These are phyloP conservation scores for Russula sp. DNA, from an alignment of 768 basidiomycete genomes.

Conservation along the genomic window DNA sequence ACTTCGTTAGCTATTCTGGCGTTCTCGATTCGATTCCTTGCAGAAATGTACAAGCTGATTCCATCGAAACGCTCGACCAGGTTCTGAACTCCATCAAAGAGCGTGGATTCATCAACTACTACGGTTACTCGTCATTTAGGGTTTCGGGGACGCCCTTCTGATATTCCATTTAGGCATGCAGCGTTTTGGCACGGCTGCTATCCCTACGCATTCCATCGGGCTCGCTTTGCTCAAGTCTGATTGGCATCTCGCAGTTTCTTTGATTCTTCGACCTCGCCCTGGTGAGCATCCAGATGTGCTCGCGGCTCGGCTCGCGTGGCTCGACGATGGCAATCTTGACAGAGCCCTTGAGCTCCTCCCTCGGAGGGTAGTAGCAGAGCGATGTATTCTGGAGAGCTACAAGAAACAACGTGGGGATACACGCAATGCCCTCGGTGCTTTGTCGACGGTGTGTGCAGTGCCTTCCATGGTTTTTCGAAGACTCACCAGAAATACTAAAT, in stretches of 20 bases:
- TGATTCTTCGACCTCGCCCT: constrained; percentile 75
- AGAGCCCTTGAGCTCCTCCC: constrained; percentile 84
- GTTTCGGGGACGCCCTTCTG: background rate
- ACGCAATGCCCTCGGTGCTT: constrained; percentile 78
- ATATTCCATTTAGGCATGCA: constrained; percentile 71
- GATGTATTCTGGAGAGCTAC: constrained; percentile 86
- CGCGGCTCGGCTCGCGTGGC: constrained; percentile 78
- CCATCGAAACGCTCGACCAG: constrained; percentile 60
- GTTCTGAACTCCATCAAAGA: constrained; percentile 71
- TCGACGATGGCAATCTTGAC: constrained; percentile 72
- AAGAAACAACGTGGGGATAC: constrained; percentile 72
- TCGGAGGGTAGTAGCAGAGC: constrained; percentile 85
- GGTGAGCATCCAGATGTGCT: constrained; percentile 93
- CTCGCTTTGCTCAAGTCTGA: constrained; percentile 82
- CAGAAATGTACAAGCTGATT: constrained; percentile 82
- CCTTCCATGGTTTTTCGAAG: background rate
- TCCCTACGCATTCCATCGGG: constrained; percentile 93
- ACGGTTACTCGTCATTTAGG: constrained; percentile 44
- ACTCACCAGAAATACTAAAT: background rate
- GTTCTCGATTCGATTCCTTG: constrained; percentile 3
- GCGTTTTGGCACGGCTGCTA: constrained; percentile 93
- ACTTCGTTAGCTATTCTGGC: background rate
- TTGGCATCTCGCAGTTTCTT: constrained; percentile 80
- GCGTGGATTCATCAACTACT: constrained; percentile 96
- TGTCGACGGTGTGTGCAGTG: constrained; percentile 59